Percentiles rank a stretch among this genome's conserved stretches.
Evolutionary conservation across 1,284 basidiomycete species (phyloP).

Genomic region (Naganishia cerealis): DNA sequence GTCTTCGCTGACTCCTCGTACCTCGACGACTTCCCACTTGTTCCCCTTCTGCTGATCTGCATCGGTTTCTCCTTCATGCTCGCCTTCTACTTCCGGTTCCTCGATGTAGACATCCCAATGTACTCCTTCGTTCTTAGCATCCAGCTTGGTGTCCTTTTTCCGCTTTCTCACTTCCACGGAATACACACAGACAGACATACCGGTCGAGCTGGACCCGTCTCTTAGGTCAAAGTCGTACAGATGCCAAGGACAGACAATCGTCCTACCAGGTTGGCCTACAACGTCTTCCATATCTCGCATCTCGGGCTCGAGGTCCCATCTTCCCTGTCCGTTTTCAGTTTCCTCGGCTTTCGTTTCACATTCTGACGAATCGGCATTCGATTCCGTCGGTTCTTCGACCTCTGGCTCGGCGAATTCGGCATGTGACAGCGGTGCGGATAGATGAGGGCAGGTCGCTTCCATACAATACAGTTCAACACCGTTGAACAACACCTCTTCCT

Average conservation of each 20-base stretch:
- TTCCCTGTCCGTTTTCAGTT: slow-evolving; percentile 49
- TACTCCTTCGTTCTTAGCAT: slow-evolving; percentile 45
- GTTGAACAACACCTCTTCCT: slow-evolving; percentile 28
- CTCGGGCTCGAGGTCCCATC: slow-evolving; percentile 26
- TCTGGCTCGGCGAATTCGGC: slow-evolving; percentile 37
- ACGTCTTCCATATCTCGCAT: slow-evolving; percentile 34
- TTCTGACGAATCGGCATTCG: background rate
- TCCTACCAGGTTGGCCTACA: slow-evolving; percentile 42
- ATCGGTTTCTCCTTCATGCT: slow-evolving; percentile 39
- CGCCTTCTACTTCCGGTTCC: slow-evolving; percentile 58
- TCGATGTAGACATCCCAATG: slow-evolving; percentile 66
- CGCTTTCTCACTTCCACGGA: slow-evolving; percentile 60
- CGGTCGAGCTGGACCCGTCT: slow-evolving; percentile 61
- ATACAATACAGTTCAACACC: slow-evolving; percentile 70
- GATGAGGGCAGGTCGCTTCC: slow-evolving; percentile 80
- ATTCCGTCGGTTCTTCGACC: background rate
- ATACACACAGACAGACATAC: slow-evolving; percentile 76
- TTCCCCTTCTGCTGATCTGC: background rate
- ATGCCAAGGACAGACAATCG: slow-evolving; percentile 76
- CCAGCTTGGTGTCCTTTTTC: slow-evolving; percentile 39
- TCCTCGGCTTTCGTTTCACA: background rate
- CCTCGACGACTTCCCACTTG: slow-evolving; percentile 70
- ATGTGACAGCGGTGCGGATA: slow-evolving; percentile 78
- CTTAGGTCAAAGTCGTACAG: slow-evolving; percentile 58
- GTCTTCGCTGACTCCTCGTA: slow-evolving; percentile 78